Evolutionary conservation across 2,329 filamentous ascomycete genomes (phyloP).

Genomic region (Fusarium aywerte): DNA sequence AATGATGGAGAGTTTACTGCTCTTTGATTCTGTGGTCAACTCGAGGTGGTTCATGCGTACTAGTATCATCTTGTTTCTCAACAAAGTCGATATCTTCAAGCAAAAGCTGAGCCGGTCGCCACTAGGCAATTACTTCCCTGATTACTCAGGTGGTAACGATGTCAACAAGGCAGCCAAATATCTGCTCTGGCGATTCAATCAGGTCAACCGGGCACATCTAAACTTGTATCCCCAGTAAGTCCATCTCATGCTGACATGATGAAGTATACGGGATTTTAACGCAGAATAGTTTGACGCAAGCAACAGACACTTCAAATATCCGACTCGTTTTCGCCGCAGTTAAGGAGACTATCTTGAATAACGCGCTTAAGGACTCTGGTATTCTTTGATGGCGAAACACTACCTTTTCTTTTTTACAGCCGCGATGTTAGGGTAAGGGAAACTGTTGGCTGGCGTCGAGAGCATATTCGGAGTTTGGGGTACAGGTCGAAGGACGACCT

Average conservation of each 20-base stretch:
- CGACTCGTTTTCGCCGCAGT: conserved; percentile 97
- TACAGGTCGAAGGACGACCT: conserved; percentile 39
- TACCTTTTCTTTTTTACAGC: conserved; percentile 33
- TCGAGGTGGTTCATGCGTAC: conserved; percentile 99
- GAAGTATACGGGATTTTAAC: conserved; percentile 28
- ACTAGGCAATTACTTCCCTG: conserved; percentile 93
- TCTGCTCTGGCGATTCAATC: conserved; percentile 96
- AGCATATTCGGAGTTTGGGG: conserved; percentile 46
- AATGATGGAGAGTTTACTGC: conserved; percentile 97
- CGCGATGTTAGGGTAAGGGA: conserved; percentile 41
- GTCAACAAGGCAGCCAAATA: conserved; percentile 99
- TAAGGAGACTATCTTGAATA: conserved; percentile 98
- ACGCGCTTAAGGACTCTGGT: conserved; percentile 96
- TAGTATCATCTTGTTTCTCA: conserved; percentile 97
- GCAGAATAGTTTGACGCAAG: conserved; percentile 84
- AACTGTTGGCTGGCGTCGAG: conserved; percentile 43
- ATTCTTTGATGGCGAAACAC: conserved; percentile 73
- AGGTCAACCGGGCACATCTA: conserved; percentile 94
- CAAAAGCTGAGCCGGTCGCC: conserved; percentile 91
- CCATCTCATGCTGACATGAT: not conserved
- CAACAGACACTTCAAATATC: conserved; percentile 98
- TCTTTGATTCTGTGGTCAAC: conserved; percentile 99
- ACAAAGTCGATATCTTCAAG: conserved; percentile 99
- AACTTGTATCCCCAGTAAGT: conserved; percentile 97
- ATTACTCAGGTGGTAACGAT: conserved; percentile 97